A percentile compares a stretch with the other conserved stretches of the same genome.
Conservation (phyloP, 2,329 filamentous ascomycete species). For the Helicocarpus griseus region DNA sequence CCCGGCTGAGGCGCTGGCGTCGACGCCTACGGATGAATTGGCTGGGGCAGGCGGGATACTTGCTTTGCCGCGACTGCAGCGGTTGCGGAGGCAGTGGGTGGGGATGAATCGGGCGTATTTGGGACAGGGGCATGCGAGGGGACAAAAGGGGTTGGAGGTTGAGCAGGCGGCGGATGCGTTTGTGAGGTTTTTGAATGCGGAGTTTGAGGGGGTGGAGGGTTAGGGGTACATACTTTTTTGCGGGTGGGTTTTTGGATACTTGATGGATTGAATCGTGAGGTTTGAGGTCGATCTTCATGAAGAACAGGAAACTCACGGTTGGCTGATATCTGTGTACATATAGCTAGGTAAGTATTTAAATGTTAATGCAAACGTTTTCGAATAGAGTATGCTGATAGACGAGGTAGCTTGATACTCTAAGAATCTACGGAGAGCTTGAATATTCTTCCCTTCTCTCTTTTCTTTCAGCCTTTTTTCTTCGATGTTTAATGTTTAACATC, state of each 20-base stretch:
- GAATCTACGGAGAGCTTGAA: too few relatives aligned
- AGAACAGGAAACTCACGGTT: too few relatives aligned
- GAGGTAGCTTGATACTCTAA: too few relatives aligned
- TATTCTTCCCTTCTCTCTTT: too few relatives aligned
- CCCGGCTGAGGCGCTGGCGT: slow-evolving; percentile 27
- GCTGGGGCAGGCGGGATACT: slow-evolving; percentile 32
- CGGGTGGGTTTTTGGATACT: neutral
- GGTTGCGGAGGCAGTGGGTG: slow-evolving; percentile 38
- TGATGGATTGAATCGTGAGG: too few relatives aligned
- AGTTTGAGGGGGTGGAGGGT: slow-evolving; percentile 26
- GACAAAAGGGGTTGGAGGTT: slow-evolving; percentile 21
- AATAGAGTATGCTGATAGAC: too few relatives aligned
- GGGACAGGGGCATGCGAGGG: slow-evolving; percentile 26
- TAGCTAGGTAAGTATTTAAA: too few relatives aligned
- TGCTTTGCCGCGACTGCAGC: slow-evolving; percentile 33
- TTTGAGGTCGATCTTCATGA: too few relatives aligned
- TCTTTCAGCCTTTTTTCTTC: too few relatives aligned
- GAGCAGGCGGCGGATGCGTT: slow-evolving; percentile 35
- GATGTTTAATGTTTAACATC: too few relatives aligned
- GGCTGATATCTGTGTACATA: too few relatives aligned
- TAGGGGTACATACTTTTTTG: neutral
- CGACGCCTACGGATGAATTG: slow-evolving; percentile 32
- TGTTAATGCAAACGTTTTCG: too few relatives aligned
- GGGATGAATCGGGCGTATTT: slow-evolving; percentile 35
- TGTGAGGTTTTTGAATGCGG: slow-evolving; percentile 37